phyloP scores from a whole-genome alignment of 371 early-diverging fungal genomes.

The Dinochytrium kinnereticum region DNA sequence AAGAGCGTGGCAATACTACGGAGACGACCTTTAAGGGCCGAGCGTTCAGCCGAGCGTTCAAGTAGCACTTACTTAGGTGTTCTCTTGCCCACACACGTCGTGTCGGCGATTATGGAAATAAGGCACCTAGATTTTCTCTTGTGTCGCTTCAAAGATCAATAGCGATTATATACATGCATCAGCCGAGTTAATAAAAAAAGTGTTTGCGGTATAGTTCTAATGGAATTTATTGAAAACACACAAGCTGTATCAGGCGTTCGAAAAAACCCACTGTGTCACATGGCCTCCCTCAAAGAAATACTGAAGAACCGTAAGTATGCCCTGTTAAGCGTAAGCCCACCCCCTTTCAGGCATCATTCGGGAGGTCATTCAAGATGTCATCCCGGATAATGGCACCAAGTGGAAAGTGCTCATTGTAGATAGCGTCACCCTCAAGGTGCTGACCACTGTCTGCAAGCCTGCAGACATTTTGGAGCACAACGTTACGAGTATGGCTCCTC shows the following conservation, averaged over 20 bases:
- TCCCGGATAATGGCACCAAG: slow-evolving; percentile 11
- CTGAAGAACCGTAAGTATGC: slow-evolving; percentile 19
- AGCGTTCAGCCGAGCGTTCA: background rate
- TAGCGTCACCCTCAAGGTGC: slow-evolving; percentile 75
- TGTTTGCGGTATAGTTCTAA: no score
- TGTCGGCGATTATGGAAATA: background rate
- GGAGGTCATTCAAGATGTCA: slow-evolving; percentile 14
- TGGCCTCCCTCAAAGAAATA: slow-evolving; percentile 27
- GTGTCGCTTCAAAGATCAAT: no score
- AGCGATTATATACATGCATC: no score
- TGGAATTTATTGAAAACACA: no score
- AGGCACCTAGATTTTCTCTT: background rate
- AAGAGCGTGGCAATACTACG: background rate
- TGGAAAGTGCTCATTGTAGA: slow-evolving; percentile 95
- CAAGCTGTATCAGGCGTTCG: no score
- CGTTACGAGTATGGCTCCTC: slow-evolving; percentile 67
- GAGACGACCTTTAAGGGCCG: background rate
- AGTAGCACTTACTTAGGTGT: background rate
- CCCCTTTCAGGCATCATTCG: slow-evolving; percentile 8
- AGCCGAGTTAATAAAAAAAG: no score
- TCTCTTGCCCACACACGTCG: background rate
- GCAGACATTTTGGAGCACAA: slow-evolving; percentile 91
- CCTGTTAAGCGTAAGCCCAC: background rate
- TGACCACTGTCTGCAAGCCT: slow-evolving; percentile 86
- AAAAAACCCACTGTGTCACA: background rate